Percentiles rank a stretch among this genome's conserved stretches.
phyloP scores from a whole-genome alignment of 495 filamentous ascomycete species.

The Aspergillus diversus region DNA sequence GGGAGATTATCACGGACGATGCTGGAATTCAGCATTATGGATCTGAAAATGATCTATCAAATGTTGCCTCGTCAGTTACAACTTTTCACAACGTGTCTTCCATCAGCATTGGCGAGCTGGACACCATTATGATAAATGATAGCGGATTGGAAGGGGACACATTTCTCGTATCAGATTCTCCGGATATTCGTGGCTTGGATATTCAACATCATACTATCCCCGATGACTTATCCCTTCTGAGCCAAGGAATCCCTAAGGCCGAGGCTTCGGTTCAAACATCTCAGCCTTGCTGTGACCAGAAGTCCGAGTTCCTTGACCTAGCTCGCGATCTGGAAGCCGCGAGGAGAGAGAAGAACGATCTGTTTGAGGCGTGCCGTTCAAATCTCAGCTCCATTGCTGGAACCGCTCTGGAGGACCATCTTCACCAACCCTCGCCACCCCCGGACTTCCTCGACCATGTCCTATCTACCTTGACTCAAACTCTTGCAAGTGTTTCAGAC shows the following conservation, averaged over 20 bases:
- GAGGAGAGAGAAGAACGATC: conserved; percentile 39
- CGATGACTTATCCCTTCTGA: conserved; percentile 27
- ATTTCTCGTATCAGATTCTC: conserved; percentile 40
- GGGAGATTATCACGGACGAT: conserved; percentile 29
- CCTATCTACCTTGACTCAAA: conserved; percentile 34
- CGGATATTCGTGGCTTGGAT: conserved; percentile 32
- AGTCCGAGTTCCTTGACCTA: conserved; percentile 31
- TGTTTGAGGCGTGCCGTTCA: conserved; percentile 47
- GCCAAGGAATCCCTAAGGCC: conserved; percentile 12
- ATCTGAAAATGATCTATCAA: conserved; percentile 24
- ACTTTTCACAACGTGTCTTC: conserved; percentile 9
- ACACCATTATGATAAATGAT: conserved; percentile 40
- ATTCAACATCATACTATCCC: conserved; percentile 17
- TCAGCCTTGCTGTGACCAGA: conserved; percentile 17
- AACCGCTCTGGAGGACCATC: conserved; percentile 35
- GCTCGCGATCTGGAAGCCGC: conserved; percentile 41
- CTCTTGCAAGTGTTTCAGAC: conserved; percentile 43
- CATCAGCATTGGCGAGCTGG: conserved; percentile 23
- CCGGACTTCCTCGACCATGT: conserved; percentile 43
- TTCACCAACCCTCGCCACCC: conserved; percentile 42
- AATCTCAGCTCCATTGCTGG: conserved; percentile 37
- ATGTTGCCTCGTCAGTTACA: conserved; percentile 25
- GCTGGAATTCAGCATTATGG: conserved; percentile 29
- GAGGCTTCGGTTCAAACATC: conserved; percentile 28
- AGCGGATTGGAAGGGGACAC: conserved; percentile 31